Evolutionary conservation across 805 yeast genomes (phyloP), one percentile per base, ranked within the genome.

Genomic region (Pichia deserticola): DNA sequence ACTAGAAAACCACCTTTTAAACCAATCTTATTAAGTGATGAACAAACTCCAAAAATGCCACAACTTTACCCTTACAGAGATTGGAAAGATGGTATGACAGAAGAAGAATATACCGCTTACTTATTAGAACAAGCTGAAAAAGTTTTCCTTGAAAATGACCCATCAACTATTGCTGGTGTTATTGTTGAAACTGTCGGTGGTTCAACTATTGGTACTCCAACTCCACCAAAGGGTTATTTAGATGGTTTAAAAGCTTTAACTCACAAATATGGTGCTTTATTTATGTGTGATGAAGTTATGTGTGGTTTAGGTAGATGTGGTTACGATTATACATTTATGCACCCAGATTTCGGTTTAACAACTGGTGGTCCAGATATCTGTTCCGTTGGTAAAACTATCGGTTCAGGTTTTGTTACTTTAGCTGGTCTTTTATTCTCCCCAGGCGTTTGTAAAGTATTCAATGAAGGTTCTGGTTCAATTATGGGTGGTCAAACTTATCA

Each of bases 241-340:
- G 73, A 70, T 44, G 79, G 77, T 15, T 58, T 72, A 15, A 63
- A 75, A 42, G 71, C 66, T 25, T 56, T 78, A 30, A 74, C 79
- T 60, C 72, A 75, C 57, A 77, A 77, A 60, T 77, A 77, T 58
- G 81, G 75, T 44, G 67, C 73, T 37, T 59, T 77, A 30, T 64
- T 78, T 54, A 68, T 75, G 64, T 61, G 75, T 33, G 82, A 78
- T 55, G 82, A 78, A 61, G 78, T 77, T 42, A 76, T 77, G 81
- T 76, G 79, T 59, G 82, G 82, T 37, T 69, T 76, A 40, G 82
- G 81, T 37, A 68, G 82, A 57, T 64, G 72, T 53, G 81, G 81
- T 44, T 67, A 75, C 55, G 74, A 72, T 54, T 72, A 57, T 57
- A 68, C 70, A 29, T 72, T 56, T 55, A 55, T 69, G 57, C 56